These are phyloP conservation scores for Breynia disticha DNA, from an alignment of 441 rosid species.

Conservation along the genomic window DNA sequence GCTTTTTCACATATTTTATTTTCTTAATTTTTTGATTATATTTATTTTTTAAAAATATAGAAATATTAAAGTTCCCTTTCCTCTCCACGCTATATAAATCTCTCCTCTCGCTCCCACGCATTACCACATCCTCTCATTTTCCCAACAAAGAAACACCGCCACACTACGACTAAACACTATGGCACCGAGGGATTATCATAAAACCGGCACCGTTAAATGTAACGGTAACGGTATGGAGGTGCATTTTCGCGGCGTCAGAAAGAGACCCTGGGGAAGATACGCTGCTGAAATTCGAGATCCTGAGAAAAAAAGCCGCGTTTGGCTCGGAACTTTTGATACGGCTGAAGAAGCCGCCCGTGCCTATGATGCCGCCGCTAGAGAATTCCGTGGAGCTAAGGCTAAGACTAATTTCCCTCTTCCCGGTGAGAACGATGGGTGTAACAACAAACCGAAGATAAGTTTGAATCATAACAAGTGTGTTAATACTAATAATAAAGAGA, in stretches of 20 bases:
- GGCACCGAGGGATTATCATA: conserved; percentile 41
- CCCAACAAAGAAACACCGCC: background rate
- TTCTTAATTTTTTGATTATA: conserved; percentile 3
- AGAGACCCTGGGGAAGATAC: conserved; percentile 71
- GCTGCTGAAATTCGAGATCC: conserved; percentile 75
- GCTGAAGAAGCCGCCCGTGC: conserved; percentile 58
- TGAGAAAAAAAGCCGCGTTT: conserved; percentile 41
- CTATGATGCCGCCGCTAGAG: conserved; percentile 41
- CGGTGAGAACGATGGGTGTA: conserved; percentile 3
- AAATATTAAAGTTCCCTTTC: too few species aligned
- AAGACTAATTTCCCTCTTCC: conserved; percentile 43
- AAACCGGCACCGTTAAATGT: conserved; percentile 18
- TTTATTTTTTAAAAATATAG: too few species aligned
- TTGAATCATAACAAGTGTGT: background rate
- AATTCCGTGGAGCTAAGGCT: conserved; percentile 55
- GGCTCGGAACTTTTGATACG: conserved; percentile 73
- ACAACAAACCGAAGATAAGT: background rate
- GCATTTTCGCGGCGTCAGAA: conserved; percentile 55
- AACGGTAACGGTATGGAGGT: conserved; percentile 23
- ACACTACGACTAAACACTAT: conserved; percentile 7
- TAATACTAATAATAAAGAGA: conserved; percentile 15
- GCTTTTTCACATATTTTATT: too few species aligned
- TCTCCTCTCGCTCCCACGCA: conserved; percentile 9
- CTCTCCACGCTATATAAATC: conserved; percentile 6
- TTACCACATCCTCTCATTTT: background rate